These are phyloP conservation scores for Sphaceloma murrayae DNA, from an alignment of 2,329 filamentous ascomycete genomes.

Conservation along the genomic window DNA sequence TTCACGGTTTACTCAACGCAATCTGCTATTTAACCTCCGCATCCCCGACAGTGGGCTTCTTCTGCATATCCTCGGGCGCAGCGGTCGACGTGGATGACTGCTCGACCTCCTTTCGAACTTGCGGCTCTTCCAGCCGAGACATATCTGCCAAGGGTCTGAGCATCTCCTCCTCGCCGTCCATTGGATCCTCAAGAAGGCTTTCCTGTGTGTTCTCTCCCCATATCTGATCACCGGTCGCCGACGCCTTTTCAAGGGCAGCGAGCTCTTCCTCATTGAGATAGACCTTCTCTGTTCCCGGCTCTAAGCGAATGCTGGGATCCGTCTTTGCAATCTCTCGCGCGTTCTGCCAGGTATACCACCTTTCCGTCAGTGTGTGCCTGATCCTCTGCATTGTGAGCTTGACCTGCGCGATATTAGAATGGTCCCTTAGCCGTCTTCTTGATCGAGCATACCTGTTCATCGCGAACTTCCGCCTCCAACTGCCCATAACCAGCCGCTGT, in stretches of 20 bases:
- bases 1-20: not conserved
- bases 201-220: constrained; percentile 1
- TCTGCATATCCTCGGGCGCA: not conserved
- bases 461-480: constrained; percentile 53
- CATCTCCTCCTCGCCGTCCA: not conserved
- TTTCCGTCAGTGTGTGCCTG: constrained; percentile 75
- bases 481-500: constrained; percentile 65
- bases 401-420: constrained; percentile 44
- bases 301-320: constrained; percentile 59
- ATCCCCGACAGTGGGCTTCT: not conserved
- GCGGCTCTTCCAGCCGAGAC: not conserved
- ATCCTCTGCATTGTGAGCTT: constrained; percentile 69
- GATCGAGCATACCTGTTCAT: constrained; percentile 50
- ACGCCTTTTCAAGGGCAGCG: not conserved
- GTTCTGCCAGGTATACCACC: constrained; percentile 80
- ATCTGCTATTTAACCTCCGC: not conserved
- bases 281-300: constrained; percentile 23
- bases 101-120: too few species aligned
- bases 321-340: constrained; percentile 55
- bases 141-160: not conserved
- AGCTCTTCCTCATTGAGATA: constrained; percentile 1
- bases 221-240: too few species aligned
- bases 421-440: not conserved
- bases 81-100: too few species aligned
- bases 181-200: not conserved